These are phyloP conservation scores for Nelumbo lutea DNA, from an alignment of 164 flowering plant genomes.

Conservation along the genomic window DNA sequence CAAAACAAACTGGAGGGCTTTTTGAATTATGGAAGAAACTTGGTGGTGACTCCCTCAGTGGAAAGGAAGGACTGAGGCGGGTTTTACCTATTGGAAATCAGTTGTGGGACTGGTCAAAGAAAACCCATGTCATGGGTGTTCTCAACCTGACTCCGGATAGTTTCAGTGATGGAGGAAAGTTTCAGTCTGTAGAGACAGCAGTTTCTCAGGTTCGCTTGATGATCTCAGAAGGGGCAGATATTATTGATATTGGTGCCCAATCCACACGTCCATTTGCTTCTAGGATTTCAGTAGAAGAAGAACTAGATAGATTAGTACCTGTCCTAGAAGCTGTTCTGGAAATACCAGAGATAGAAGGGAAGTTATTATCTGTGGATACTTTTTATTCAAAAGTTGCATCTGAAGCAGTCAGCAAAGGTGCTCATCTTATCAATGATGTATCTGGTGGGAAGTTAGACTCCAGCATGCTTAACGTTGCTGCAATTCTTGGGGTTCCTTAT, in stretches of 20 bases:
- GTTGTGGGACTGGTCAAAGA: conserved; percentile 76
- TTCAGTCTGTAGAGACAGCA: conserved; percentile 53
- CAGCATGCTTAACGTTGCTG: conserved; percentile 56
- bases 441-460: conserved; percentile 76
- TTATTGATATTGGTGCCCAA: conserved; percentile 90
- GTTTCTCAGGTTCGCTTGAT: conserved; percentile 61
- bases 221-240: conserved; percentile 83
- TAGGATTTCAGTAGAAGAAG: conserved; percentile 68
- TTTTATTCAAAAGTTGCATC: conserved; percentile 78
- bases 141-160: conserved; percentile 93
- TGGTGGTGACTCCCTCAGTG: conserved; percentile 73
- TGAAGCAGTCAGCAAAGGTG: conserved; percentile 69
- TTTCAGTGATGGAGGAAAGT: conserved; percentile 93
- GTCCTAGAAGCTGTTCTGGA: conserved; percentile 59
- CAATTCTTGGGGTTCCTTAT: conserved; percentile 70
- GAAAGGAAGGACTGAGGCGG: conserved; percentile 68
- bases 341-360: conserved; percentile 74
- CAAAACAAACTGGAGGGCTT: conserved; percentile 51
- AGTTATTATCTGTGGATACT: conserved; percentile 80
- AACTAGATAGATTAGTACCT: conserved; percentile 73
- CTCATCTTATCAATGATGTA: conserved; percentile 81
- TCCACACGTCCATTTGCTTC: conserved; percentile 87
- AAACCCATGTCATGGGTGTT: conserved; percentile 80
- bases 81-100: conserved; percentile 67
- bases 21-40: conserved; percentile 70